These are phyloP conservation scores for Tuber calosporum DNA, from an alignment of 495 filamentous ascomycete species.

Conservation along the genomic window DNA sequence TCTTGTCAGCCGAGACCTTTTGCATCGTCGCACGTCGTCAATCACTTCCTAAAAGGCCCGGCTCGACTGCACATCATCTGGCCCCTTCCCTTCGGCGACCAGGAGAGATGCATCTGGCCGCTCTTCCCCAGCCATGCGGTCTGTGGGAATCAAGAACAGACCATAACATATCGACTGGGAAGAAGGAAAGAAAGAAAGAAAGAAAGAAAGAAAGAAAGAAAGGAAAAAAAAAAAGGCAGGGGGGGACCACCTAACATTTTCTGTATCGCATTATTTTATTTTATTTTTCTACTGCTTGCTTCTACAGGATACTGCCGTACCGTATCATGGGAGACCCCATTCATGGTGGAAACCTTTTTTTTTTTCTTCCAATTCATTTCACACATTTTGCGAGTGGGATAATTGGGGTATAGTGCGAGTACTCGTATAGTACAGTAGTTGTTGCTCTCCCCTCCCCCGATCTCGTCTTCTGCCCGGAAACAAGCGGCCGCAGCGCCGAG, in stretches of 20 bases:
- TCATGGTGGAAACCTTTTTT: background rate
- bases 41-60: slow-evolving; percentile 33
- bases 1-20: slow-evolving; percentile 38
- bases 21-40: slow-evolving; percentile 34
- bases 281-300: background rate
- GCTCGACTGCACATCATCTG: slow-evolving; percentile 39
- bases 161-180: slow-evolving; percentile 34
- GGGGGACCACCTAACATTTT: slow-evolving; percentile 1
- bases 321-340: background rate
- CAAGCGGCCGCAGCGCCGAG: slow-evolving; percentile 39
- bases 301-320: background rate
- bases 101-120: slow-evolving; percentile 38
- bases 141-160: slow-evolving; percentile 35
- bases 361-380: background rate
- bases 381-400: background rate
- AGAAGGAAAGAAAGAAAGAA: background rate
- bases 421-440: too few species aligned
- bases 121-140: slow-evolving; percentile 36
- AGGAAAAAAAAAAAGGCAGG: background rate
- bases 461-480: slow-evolving; percentile 34
- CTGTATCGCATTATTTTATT: background rate
- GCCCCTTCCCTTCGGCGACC: slow-evolving; percentile 38
- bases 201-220: background rate
- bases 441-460: slow-evolving; percentile 22
- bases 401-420: background rate